These are phyloP conservation scores for Pseudocercospora ulei DNA, from an alignment of 2,329 filamentous ascomycete species.

Conservation along the genomic window DNA sequence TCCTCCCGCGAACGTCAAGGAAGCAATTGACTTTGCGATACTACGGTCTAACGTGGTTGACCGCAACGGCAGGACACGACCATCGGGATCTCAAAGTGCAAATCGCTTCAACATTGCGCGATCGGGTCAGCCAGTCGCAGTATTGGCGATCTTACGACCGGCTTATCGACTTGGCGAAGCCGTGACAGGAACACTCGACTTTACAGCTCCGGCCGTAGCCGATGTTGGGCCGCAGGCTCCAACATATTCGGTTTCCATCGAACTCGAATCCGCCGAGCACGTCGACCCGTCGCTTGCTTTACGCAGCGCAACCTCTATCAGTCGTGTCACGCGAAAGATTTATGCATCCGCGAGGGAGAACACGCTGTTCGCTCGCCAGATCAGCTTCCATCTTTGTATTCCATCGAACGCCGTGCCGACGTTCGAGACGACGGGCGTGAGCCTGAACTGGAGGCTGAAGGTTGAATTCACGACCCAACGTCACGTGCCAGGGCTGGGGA, in stretches of 20 bases:
- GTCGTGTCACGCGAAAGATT: slow-evolving; percentile 73
- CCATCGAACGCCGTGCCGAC: slow-evolving; percentile 77
- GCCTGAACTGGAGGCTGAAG: slow-evolving; percentile 75
- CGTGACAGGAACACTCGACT: slow-evolving; percentile 75
- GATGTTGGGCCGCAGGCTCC: slow-evolving; percentile 44
- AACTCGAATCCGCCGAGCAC: slow-evolving; percentile 77
- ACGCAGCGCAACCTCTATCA: slow-evolving; percentile 73
- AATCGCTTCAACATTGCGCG: slow-evolving; percentile 93
- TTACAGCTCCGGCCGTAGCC: slow-evolving; percentile 41
- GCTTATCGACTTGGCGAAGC: slow-evolving; percentile 83
- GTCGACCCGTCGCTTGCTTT: slow-evolving; percentile 72
- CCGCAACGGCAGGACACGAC: slow-evolving; percentile 39
- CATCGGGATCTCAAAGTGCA: slow-evolving; percentile 50
- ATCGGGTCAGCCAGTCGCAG: slow-evolving; percentile 81
- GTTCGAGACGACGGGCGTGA: slow-evolving; percentile 81
- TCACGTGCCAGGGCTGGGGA: slow-evolving; percentile 20
- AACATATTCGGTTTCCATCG: slow-evolving; percentile 74
- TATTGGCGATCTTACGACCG: slow-evolving; percentile 78
- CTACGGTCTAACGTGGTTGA: slow-evolving; percentile 63
- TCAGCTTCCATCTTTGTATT: slow-evolving; percentile 74
- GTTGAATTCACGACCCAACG: slow-evolving; percentile 75
- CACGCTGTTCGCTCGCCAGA: slow-evolving; percentile 66
- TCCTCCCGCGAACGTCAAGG: slow-evolving; percentile 56
- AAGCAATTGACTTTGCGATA: slow-evolving; percentile 85
- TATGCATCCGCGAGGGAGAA: slow-evolving; percentile 72